A percentile compares a stretch with the other conserved stretches of the same genome.
These are phyloP conservation scores for Cadophora gregata DNA, from an alignment of 2,329 filamentous ascomycete species.

Conservation along the genomic window DNA sequence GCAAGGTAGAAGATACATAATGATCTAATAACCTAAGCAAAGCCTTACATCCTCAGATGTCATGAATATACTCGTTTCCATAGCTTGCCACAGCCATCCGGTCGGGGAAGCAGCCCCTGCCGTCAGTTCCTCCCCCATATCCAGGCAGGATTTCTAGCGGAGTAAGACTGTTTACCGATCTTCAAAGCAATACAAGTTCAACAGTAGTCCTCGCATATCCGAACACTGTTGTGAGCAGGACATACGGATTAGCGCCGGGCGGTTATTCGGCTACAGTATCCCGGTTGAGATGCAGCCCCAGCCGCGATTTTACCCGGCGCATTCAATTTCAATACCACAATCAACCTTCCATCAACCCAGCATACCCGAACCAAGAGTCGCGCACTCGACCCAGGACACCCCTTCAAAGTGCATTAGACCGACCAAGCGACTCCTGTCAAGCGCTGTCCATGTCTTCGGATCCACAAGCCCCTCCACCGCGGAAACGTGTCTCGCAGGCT, in stretches of 20 bases:
- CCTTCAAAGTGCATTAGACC: not conserved
- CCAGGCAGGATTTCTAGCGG: too few relatives aligned
- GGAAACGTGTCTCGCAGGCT: constrained; percentile 42
- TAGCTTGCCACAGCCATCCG: too few relatives aligned
- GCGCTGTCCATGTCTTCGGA: not conserved
- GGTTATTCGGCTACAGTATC: not conserved
- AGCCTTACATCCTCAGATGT: not conserved
- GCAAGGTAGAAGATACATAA: too few relatives aligned
- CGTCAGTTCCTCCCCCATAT: too few relatives aligned
- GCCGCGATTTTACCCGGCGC: not conserved
- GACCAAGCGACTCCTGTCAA: not conserved
- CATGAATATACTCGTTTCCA: too few relatives aligned
- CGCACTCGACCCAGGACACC: not conserved
- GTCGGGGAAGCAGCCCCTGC: too few relatives aligned
- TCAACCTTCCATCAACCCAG: not conserved
- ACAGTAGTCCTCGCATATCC: not conserved
- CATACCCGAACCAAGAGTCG: not conserved
- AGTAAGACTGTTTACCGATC: too few relatives aligned
- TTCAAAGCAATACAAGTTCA: too few relatives aligned
- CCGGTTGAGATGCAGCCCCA: not conserved
- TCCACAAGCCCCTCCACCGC: constrained; percentile 19
- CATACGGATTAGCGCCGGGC: not conserved
- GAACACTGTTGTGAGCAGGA: not conserved
- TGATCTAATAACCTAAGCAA: not conserved
- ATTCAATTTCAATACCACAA: not conserved